Percentiles rank a stretch among this genome's conserved stretches.
These are phyloP conservation scores for Actinomucor elegans DNA, from an alignment of 371 early-diverging fungal species.

Conservation along the genomic window DNA sequence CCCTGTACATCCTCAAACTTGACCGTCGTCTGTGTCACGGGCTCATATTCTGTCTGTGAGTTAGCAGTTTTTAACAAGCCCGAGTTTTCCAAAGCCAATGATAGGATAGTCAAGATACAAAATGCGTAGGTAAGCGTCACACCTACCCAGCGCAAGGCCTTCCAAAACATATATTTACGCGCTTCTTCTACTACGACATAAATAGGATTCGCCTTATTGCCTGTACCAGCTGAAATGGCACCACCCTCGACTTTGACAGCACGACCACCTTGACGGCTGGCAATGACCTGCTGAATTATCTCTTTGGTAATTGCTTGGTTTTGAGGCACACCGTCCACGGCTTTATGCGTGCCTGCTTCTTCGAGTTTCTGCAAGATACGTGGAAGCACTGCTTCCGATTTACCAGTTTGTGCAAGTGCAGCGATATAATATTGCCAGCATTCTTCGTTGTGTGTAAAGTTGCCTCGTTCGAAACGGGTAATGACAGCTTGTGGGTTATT, in stretches of 20 bases:
- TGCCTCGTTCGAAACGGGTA: constrained; percentile 70
- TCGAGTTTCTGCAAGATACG: constrained; percentile 65
- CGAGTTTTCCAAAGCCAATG: constrained; percentile 76
- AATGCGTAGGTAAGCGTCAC: constrained; percentile 77
- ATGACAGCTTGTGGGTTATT: constrained; percentile 68
- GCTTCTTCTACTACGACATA: constrained; percentile 67
- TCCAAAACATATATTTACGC: constrained; percentile 69
- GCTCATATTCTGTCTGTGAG: constrained; percentile 69
- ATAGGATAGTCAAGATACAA: constrained; percentile 72
- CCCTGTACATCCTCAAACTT: constrained; percentile 95
- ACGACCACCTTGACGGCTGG: constrained; percentile 27
- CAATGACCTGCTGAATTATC: constrained; percentile 36
- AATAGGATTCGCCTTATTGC: constrained; percentile 52
- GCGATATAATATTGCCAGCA: constrained; percentile 70
- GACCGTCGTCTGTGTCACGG: constrained; percentile 66
- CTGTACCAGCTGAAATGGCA: constrained; percentile 25
- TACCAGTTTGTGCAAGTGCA: constrained; percentile 66
- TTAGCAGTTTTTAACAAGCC: constrained; percentile 68
- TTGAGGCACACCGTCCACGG: background rate
- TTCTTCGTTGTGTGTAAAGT: constrained; percentile 64
- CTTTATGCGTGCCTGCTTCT: constrained; percentile 26
- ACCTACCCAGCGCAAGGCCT: constrained; percentile 71
- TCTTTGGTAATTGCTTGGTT: constrained; percentile 17
- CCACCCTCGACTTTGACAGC: constrained; percentile 12
- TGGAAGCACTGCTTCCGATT: constrained; percentile 65